These are phyloP conservation scores for Collybia nuda DNA, from an alignment of 768 basidiomycete genomes.

Conservation along the genomic window DNA sequence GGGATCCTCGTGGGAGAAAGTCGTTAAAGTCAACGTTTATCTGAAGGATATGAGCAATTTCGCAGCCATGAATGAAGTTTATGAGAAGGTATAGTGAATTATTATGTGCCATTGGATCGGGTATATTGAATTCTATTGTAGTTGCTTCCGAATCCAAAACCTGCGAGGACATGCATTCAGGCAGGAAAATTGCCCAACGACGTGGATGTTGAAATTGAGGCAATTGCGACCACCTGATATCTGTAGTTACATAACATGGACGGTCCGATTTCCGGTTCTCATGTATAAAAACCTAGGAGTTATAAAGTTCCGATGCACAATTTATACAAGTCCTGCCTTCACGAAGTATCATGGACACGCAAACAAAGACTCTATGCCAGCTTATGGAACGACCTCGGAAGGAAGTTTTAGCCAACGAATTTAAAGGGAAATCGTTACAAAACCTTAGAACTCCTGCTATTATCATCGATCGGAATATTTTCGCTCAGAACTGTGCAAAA, in stretches of 20 bases:
- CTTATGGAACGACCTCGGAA: slow-evolving; percentile 43
- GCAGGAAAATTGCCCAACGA: slow-evolving; percentile 67
- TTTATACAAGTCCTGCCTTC: background rate
- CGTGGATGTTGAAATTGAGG: slow-evolving; percentile 75
- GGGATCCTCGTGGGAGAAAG: slow-evolving; percentile 61
- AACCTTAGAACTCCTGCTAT: slow-evolving; percentile 74
- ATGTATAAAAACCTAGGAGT: too few relatives aligned
- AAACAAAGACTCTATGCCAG: slow-evolving; percentile 47
- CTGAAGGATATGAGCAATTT: slow-evolving; percentile 62
- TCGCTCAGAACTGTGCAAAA: slow-evolving; percentile 68
- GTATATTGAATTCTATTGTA: slow-evolving; percentile 12
- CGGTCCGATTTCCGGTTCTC: too few relatives aligned
- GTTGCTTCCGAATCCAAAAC: slow-evolving; percentile 55
- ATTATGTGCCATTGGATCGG: background rate
- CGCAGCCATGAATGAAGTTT: slow-evolving; percentile 54
- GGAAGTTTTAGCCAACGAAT: slow-evolving; percentile 49
- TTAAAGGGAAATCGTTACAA: slow-evolving; percentile 55
- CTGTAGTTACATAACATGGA: too few relatives aligned
- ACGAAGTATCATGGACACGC: slow-evolving; percentile 18
- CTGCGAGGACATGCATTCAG: slow-evolving; percentile 76
- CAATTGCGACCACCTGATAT: slow-evolving; percentile 46
- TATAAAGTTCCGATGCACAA: too few relatives aligned
- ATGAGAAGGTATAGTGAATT: slow-evolving; percentile 41
- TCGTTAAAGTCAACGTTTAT: slow-evolving; percentile 57
- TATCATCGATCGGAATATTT: slow-evolving; percentile 71